Conservation (phyloP, 75 land plant genomes). For the Selaginella moellendorffii region DNA sequence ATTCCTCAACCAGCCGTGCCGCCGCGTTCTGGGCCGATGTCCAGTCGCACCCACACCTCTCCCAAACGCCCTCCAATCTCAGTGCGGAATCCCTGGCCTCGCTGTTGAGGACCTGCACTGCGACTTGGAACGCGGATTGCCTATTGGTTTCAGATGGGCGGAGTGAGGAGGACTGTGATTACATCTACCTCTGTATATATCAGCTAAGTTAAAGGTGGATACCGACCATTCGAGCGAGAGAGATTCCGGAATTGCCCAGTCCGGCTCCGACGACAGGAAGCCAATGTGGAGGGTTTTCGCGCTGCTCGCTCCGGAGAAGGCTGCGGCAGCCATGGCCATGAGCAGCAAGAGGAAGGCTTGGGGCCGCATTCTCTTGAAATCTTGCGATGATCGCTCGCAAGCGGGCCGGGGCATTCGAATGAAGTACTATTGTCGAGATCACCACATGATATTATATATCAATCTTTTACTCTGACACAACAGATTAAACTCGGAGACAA, state of each 20-base stretch:
- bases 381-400: too few species aligned
- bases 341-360: too few species aligned
- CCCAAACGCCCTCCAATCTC: neutral
- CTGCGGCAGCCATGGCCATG: too few species aligned
- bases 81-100: constrained; percentile 14
- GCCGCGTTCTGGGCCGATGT: neutral
- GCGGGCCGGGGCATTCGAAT: too few species aligned
- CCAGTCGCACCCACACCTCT: constrained; percentile 16
- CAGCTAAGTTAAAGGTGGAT: neutral
- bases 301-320: too few species aligned
- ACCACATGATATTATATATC: too few species aligned
- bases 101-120: constrained; percentile 20
- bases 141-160: constrained; percentile 3
- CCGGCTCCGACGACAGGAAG: neutral
- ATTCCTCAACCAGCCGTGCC: neutral
- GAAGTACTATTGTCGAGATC: too few species aligned
- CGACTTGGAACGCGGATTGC: constrained; percentile 24
- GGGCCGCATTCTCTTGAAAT: too few species aligned
- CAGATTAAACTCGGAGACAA: too few species aligned
- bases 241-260: neutral
- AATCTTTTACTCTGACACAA: too few species aligned
- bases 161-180: neutral
- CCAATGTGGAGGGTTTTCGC: neutral
- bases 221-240: neutral
- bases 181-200: neutral